phyloP scores from a whole-genome alignment of 306 rosid species.

The Luffa aegyptiaca region DNA sequence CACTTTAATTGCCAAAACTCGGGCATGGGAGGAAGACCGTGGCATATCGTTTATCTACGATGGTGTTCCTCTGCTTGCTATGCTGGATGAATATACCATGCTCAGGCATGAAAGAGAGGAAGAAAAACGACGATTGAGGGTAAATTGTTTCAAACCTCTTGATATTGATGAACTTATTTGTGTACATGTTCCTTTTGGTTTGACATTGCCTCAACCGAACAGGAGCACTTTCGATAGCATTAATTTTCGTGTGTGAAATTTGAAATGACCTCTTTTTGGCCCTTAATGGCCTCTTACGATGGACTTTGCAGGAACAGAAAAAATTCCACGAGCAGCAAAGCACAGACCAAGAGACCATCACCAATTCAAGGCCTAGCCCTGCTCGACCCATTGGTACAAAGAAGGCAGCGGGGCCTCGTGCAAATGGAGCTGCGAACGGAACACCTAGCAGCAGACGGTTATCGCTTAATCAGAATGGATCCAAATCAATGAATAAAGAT shows the following conservation, averaged over 20 bases:
- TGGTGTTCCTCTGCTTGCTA: conserved; percentile 96
- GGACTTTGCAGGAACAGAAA: conserved; percentile 67
- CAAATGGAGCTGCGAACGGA: conserved; percentile 76
- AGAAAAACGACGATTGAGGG: conserved; percentile 90
- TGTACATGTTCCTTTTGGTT: background rate
- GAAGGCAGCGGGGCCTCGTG: conserved; percentile 75
- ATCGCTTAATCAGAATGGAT: conserved; percentile 87
- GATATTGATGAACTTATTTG: background rate
- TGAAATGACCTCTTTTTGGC: background rate
- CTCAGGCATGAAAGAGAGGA: conserved; percentile 97
- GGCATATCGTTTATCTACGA: conserved; percentile 73
- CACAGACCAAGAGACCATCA: conserved; percentile 67
- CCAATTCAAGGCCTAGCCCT: conserved; percentile 75
- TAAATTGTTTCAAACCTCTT: conserved; percentile 12
- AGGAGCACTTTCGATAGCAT: too few relatives aligned
- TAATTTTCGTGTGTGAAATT: background rate
- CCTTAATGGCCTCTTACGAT: background rate
- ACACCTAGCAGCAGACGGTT: conserved; percentile 66
- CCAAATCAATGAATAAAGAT: conserved; percentile 60
- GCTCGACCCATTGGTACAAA: conserved; percentile 64
- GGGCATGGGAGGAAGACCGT: conserved; percentile 89
- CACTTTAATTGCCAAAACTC: conserved; percentile 85
- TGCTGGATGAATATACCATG: conserved; percentile 98
- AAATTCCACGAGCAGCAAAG: conserved; percentile 67
- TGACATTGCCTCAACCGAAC: background rate